Evolutionary conservation across 768 basidiomycete genomes (phyloP), one percentile per base, ranked within the genome.

Genomic region (Austroboletus festivus): DNA sequence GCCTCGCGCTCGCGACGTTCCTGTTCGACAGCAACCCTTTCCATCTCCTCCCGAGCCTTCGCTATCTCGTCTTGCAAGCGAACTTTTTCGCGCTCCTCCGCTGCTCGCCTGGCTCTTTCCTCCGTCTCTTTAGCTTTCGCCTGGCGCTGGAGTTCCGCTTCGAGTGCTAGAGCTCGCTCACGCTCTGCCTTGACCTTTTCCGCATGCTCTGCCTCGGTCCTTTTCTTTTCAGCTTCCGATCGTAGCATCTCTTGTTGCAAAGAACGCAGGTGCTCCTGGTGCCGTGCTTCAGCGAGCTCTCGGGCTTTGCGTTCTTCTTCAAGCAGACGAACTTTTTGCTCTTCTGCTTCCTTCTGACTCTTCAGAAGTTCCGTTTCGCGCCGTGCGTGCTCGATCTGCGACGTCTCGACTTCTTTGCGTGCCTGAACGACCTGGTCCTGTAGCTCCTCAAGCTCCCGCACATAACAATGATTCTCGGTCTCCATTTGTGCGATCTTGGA

Each of bases 281-380:
- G 64, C 16, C 33, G 58, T 9, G 55, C 58, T 40, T 68, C 67
- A 15, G 62, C 60, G 8, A 56, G 56, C 22, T 58, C 52, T 24
- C 67, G 50, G 18, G 53, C 53, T 21, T 52, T 61, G 33, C 67
- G 67, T 35, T 69, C 65, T 46, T 67, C 67, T 44, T 67, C 65
- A 2, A 67, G 56, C 11, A 50, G 54, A 21, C 54, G 65, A 21
- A 60, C 58, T 42, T 58, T 67, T 28, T 50, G 60, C 5, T 63
- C 60, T 18, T 68, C 67, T 18, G 61, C 65, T 23, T 60, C 58
- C 13, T 56, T 53, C 4, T 65, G 58, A 11, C 35, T 50, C 2
- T 56, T 42, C 26, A 67, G 47, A 21, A 67, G 61, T 43, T 67
- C 65, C 5, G 40, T 47, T 47, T 67, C 60, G 33, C 57, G 63